These are phyloP conservation scores for Pichia deserticola DNA, from an alignment of 805 yeast genomes.

Conservation along the genomic window DNA sequence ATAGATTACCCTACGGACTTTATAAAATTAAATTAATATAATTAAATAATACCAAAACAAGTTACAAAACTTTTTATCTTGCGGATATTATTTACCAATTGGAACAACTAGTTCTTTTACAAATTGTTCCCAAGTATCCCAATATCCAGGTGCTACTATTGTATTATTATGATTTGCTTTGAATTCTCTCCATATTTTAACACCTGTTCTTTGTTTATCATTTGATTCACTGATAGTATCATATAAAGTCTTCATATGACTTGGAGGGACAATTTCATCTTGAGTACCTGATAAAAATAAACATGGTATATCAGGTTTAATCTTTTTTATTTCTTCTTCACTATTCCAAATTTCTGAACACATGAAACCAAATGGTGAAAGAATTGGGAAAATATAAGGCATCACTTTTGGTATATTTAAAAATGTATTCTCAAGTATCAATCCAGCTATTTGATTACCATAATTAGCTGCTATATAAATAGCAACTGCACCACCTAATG, in stretches of 20 bases:
- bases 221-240: conserved; percentile 1
- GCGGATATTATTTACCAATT: conserved; percentile 14
- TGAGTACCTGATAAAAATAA: conserved; percentile 63
- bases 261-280: conserved; percentile 91
- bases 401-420: conserved; percentile 63
- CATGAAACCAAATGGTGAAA: conserved; percentile 39
- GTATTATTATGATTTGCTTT: conserved; percentile 82
- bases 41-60: too few species aligned
- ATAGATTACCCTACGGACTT: neutral
- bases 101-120: conserved; percentile 37
- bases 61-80: neutral
- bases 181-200: conserved; percentile 49
- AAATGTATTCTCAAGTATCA: conserved; percentile 84
- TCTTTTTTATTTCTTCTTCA: conserved; percentile 45
- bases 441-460: conserved; percentile 39
- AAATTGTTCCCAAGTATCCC: conserved; percentile 61
- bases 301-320: conserved; percentile 53
- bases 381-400: conserved; percentile 65
- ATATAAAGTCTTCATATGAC: conserved; percentile 61
- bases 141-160: conserved; percentile 63
- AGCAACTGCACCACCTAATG: conserved; percentile 93
- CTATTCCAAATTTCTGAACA: conserved; percentile 84
- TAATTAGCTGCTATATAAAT: conserved; percentile 65
- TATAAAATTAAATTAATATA: too few species aligned
- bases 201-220: conserved; percentile 40